Conservation (phyloP, 768 basidiomycete species). For the Boletus coccyginus region DNA sequence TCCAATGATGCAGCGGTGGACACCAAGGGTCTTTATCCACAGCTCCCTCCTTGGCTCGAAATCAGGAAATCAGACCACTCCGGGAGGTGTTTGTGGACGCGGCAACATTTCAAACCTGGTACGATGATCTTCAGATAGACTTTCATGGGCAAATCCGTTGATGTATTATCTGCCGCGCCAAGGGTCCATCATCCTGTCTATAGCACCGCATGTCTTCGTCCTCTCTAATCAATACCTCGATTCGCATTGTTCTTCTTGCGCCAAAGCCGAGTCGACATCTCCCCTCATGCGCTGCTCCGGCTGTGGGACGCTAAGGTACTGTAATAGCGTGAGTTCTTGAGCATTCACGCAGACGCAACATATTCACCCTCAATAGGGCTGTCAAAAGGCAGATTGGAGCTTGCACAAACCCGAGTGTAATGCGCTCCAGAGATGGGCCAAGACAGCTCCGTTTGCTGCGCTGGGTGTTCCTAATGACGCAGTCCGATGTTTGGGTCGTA, state of each 20-base stretch:
- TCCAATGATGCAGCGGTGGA: constrained; percentile 2
- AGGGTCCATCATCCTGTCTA: constrained; percentile 62
- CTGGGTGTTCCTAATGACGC: constrained; percentile 68
- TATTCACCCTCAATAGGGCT: constrained; percentile 39
- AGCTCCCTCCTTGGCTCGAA: constrained; percentile 42
- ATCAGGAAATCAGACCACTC: constrained; percentile 33
- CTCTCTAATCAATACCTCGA: constrained; percentile 63
- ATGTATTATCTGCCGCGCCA: background rate
- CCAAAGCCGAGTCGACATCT: constrained; percentile 34
- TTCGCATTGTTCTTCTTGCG: constrained; percentile 70
- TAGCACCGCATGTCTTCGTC: constrained; percentile 58
- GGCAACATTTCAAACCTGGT: constrained; percentile 38
- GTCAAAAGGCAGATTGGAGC: constrained; percentile 73
- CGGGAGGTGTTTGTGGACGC: constrained; percentile 50
- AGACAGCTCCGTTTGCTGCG: constrained; percentile 45
- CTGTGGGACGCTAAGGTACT: constrained; percentile 75
- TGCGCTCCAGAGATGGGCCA: constrained; percentile 59
- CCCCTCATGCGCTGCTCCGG: constrained; percentile 68
- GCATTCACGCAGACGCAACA: background rate
- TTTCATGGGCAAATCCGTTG: background rate
- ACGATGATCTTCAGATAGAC: background rate
- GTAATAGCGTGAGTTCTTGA: constrained; percentile 54
- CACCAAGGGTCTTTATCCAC: constrained; percentile 17
- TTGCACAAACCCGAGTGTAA: constrained; percentile 77
- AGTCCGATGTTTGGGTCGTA: constrained; percentile 72